These are phyloP conservation scores for Metarhizium robertsii DNA, from an alignment of 2,329 filamentous ascomycete species.

Conservation along the genomic window DNA sequence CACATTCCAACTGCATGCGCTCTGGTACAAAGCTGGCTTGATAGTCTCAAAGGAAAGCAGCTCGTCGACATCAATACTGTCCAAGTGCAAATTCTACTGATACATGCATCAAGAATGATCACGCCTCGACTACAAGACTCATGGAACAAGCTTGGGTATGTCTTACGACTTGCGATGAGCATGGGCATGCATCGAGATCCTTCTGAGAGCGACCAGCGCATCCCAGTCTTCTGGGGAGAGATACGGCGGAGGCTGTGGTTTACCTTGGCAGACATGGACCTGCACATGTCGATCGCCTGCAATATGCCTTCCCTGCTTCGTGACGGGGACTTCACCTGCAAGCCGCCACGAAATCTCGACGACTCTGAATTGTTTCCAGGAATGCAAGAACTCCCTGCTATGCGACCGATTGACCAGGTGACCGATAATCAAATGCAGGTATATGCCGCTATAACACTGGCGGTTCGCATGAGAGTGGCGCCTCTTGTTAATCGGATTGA, in stretches of 20 bases:
- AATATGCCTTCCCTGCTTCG: constrained; percentile 42
- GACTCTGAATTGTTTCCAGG: constrained; percentile 38
- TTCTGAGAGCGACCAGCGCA: constrained; percentile 39
- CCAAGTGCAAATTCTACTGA: constrained; percentile 43
- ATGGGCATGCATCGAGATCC: constrained; percentile 51
- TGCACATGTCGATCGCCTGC: constrained; percentile 43
- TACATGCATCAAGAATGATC: constrained; percentile 44
- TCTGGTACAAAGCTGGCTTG: constrained; percentile 44
- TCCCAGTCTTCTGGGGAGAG: constrained; percentile 43
- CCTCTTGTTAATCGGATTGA: constrained; percentile 43
- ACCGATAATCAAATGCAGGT: constrained; percentile 46
- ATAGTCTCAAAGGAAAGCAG: constrained; percentile 41
- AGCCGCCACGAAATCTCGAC: constrained; percentile 43
- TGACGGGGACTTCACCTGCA: constrained; percentile 44
- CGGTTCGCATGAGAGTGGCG: constrained; percentile 38
- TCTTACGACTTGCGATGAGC: constrained; percentile 48
- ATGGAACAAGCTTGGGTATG: constrained; percentile 45
- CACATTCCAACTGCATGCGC: constrained; percentile 48
- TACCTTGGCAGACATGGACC: constrained; percentile 46
- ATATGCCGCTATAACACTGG: constrained; percentile 41
- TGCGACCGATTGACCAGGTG: constrained; percentile 40
- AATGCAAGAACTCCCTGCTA: constrained; percentile 38
- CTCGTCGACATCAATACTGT: constrained; percentile 42
- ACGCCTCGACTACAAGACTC: constrained; percentile 39
- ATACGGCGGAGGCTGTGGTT: constrained; percentile 46